Conservation (phyloP, 164 flowering plant genomes). For the Vitis rupestris region DNA sequence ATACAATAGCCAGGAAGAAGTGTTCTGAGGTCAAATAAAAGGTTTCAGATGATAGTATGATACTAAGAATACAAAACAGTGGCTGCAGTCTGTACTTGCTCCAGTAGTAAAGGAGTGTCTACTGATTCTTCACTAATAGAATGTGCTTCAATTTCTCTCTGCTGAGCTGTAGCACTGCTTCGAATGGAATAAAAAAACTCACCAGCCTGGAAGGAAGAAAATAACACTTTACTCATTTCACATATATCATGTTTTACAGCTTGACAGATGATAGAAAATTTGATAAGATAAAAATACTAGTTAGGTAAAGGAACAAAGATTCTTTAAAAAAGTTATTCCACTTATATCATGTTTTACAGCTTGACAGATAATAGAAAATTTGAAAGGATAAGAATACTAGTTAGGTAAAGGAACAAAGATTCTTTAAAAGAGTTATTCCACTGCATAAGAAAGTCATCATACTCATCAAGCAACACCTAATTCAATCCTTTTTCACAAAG, state of each 20-base stretch:
- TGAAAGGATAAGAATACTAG: background rate
- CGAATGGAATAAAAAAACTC: conserved; percentile 78
- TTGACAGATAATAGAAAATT: background rate
- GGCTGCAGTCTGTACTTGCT: conserved; percentile 46
- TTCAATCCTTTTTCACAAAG: background rate
- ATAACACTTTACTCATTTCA: background rate
- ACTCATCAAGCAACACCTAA: too few relatives aligned
- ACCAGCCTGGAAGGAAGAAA: conserved; percentile 62
- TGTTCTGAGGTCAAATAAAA: conserved; percentile 3
- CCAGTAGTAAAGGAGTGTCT: conserved; percentile 71
- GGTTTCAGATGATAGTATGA: background rate
- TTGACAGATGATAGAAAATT: background rate
- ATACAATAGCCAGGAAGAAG: conserved; percentile 12
- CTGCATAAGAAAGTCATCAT: too few relatives aligned
- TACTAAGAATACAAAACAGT: conserved; percentile 1
- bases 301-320: too few relatives aligned
- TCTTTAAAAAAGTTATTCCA: too few relatives aligned
- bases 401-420: too few relatives aligned
- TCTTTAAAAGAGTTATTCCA: too few relatives aligned
- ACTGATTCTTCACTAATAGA: conserved; percentile 56
- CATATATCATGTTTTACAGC: background rate
- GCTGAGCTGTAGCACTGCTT: conserved; percentile 71
- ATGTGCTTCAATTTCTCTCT: conserved; percentile 58
- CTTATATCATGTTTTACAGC: background rate
- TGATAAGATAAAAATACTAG: background rate